A percentile compares a stretch with the other conserved stretches of the same genome.
Conservation (phyloP, 345 rosid species). For the Luvunga scandens region DNA sequence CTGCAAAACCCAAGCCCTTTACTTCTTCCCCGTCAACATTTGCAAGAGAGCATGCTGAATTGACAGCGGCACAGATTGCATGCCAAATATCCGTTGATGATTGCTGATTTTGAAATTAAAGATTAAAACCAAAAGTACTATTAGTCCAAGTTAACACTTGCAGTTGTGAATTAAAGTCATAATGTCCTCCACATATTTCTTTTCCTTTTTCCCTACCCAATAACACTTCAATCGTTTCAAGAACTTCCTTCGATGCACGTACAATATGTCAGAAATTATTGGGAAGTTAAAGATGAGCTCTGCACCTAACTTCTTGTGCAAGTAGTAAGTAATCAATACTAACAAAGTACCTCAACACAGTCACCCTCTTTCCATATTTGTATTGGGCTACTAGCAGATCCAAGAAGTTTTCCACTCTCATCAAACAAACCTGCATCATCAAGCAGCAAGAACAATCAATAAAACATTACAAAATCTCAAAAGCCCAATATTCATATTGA, state of each 20-base stretch:
- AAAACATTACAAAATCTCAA: not conserved
- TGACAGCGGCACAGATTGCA: conserved; percentile 87
- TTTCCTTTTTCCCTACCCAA: not conserved
- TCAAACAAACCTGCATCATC: conserved; percentile 68
- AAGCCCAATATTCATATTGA: not conserved
- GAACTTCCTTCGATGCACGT: not conserved
- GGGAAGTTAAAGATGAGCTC: not conserved
- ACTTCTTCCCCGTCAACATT: conserved; percentile 67
- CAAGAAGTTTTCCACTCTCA: conserved; percentile 80
- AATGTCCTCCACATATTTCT: not conserved
- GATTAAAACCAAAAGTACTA: not conserved
- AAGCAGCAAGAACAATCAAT: not conserved
- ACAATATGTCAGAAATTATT: not conserved
- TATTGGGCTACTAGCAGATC: conserved; percentile 82
- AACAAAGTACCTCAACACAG: conserved; percentile 65
- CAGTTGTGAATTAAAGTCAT: not conserved
- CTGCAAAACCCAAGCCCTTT: conserved; percentile 77
- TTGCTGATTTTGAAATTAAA: conserved; percentile 55
- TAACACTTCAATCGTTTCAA: not conserved
- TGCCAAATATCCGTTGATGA: conserved; percentile 99
- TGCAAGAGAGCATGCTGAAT: conserved; percentile 71
- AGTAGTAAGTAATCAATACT: not conserved
- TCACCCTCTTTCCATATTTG: conserved; percentile 94
- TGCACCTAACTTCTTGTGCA: not conserved
- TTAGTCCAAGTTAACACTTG: not conserved